Evolutionary conservation across 176 grass and related monocot species (phyloP).

Genomic region (Secale cereale): DNA sequence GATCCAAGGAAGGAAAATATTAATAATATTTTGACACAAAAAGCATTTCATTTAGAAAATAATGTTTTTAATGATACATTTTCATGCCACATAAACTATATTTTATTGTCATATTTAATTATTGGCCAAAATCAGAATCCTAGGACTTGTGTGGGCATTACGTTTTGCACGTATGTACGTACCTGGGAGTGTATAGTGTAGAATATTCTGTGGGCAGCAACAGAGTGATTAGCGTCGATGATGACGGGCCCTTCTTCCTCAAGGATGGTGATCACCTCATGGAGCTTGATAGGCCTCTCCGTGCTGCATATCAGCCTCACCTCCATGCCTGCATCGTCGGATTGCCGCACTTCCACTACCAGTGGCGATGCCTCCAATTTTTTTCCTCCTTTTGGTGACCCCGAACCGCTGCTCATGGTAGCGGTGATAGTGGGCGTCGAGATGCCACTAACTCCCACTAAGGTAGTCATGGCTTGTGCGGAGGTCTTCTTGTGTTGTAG

Average conservation of each 20-base stretch:
- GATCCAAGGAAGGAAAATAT: too few relatives aligned
- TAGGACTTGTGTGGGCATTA: too few relatives aligned
- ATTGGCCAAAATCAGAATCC: too few relatives aligned
- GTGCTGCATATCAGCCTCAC: conserved; percentile 36
- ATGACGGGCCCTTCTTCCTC: conserved; percentile 69
- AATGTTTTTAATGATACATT: too few relatives aligned
- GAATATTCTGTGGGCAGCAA: conserved; percentile 30
- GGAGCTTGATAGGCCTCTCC: conserved; percentile 35
- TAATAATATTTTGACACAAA: too few relatives aligned
- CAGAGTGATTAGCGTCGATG: conserved; percentile 35
- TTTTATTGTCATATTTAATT: too few relatives aligned
- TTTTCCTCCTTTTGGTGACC: neutral
- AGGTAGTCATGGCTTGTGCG: neutral
- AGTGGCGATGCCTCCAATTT: neutral
- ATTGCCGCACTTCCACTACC: conserved; percentile 39
- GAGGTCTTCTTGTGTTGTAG: conserved; percentile 27
- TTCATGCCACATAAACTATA: too few relatives aligned
- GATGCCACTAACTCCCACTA: neutral
- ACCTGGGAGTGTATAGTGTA: conserved; percentile 51
- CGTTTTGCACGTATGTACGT: neutral
- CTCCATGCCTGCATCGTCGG: conserved; percentile 36
- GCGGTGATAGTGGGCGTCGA: neutral
- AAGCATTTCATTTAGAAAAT: too few relatives aligned
- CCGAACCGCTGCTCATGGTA: neutral
- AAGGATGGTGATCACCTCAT: conserved; percentile 44